Base-by-base conservation (phyloP, 371 early-diverging fungal genomes). In the Rhizopus delemar region DNA sequence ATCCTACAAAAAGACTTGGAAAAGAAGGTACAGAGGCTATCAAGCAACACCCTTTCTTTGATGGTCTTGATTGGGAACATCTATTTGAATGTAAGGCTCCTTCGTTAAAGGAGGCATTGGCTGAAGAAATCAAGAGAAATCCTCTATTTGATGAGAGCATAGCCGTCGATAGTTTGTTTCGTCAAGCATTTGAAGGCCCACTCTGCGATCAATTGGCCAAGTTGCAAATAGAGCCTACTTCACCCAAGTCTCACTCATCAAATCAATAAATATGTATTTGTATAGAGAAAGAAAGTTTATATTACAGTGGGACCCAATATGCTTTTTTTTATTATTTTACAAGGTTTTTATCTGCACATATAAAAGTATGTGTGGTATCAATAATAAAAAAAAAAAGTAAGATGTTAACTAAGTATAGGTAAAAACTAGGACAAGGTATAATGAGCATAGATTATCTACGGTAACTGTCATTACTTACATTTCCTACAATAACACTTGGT, bases 21-120 rank as follows among this genome's bases (percentile, higher is more conserved):
- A 74, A 86, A 6, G 84, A 76, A 12, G 84, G 85, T 0, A 80
- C 94, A 9, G 78, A 80, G 0, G 88, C 89, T 35, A 78, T 98
- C 9, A 95, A 94, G 65, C 56, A 62, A 4, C 99, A 99, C 66
- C 75, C 88, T 5, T 99, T 96, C 65, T 99, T 99, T 69, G 71
- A 81, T 0, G 94, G 88, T 28, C 80, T 97, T 8, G 82, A 92
- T 38, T 99, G 97, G 95, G 72, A 80, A 71, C 8, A 51, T 93
- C 28, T 82, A 69, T 71, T 43, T 43, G 8, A 62, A 68, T 52
- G 67, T 50, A 43, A 70, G 56, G 28, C 75, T 53, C 69, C 74
- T 33, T 54, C 54, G 15, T 54, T 68, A 49, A 67, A 48, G 59
- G 75, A 61, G 50, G 63, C 59, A 28, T 38, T 72, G 28, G 76